phyloP scores from a whole-genome alignment of 2,329 filamentous ascomycete species.

The Exophiala dermatitidis region DNA sequence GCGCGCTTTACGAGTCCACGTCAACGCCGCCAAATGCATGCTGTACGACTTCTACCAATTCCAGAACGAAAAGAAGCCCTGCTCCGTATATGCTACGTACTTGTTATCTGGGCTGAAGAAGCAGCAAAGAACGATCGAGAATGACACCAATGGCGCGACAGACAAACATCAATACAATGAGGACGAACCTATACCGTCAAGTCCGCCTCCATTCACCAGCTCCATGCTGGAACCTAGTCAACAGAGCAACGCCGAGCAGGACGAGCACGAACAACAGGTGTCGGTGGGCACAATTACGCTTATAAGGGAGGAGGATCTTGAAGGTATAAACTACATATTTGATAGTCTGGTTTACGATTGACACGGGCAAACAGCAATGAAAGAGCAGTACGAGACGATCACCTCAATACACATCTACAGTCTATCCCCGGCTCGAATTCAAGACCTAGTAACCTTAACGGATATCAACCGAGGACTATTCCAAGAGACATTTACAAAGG shows the following conservation, averaged over 20 bases:
- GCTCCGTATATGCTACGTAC: constrained; percentile 86
- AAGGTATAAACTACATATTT: constrained; percentile 45
- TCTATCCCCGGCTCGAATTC: constrained; percentile 61
- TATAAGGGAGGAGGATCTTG: constrained; percentile 63
- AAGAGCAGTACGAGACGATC: constrained; percentile 64
- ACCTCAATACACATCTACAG: constrained; percentile 83
- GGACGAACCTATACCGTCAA: constrained; percentile 56
- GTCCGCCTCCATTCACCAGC: constrained; percentile 51
- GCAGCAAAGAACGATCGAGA: constrained; percentile 26
- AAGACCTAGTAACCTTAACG: constrained; percentile 64
- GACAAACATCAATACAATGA: constrained; percentile 54
- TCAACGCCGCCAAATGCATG: constrained; percentile 85
- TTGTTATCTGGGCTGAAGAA: constrained; percentile 65
- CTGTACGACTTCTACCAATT: constrained; percentile 75
- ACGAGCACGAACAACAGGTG: constrained; percentile 47
- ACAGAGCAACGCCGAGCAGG: constrained; percentile 51
- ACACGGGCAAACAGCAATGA: constrained; percentile 48
- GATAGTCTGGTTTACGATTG: background rate
- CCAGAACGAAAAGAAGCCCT: constrained; percentile 67
- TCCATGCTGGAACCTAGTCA: constrained; percentile 26
- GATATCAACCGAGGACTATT: constrained; percentile 61
- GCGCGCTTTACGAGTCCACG: constrained; percentile 72
- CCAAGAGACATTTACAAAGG: constrained; percentile 44
- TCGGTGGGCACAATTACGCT: constrained; percentile 57
- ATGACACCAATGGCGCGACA: constrained; percentile 10